These are phyloP conservation scores for Claviceps sp. DNA, from an alignment of 2,329 filamentous ascomycete species.

Conservation along the genomic window DNA sequence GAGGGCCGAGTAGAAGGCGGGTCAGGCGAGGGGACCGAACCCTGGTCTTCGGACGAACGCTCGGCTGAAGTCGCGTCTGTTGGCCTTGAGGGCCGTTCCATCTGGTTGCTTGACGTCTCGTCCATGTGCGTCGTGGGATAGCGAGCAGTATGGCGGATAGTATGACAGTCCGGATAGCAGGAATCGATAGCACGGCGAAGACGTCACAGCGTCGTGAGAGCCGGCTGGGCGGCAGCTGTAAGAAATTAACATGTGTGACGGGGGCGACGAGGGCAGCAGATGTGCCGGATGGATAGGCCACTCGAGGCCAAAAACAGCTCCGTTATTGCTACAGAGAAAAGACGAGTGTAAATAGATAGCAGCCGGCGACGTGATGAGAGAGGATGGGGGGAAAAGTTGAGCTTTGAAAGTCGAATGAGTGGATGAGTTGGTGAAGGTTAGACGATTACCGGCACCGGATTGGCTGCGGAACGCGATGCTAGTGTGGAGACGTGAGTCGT, in stretches of 20 bases:
- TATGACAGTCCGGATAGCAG: not conserved
- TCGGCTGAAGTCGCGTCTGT: conserved; percentile 31
- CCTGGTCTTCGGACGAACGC: conserved; percentile 31
- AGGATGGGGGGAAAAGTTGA: conserved; percentile 1
- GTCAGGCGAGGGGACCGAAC: conserved; percentile 36
- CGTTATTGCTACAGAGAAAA: not conserved
- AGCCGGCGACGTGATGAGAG: conserved; percentile 1
- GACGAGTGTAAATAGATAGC: not conserved
- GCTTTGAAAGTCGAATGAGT: conserved; percentile 1
- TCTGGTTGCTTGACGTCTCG: conserved; percentile 20
- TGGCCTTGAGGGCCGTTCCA: conserved; percentile 38
- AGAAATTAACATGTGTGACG: conserved; percentile 44
- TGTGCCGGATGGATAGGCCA: not conserved
- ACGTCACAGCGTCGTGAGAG: conserved; percentile 38
- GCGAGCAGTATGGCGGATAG: not conserved
- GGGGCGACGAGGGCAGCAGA: conserved; percentile 10
- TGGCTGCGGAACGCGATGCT: conserved; percentile 21
- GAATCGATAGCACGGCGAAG: conserved; percentile 22
- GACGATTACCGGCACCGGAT: conserved; percentile 16
- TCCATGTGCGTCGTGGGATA: conserved; percentile 4
- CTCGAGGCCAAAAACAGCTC: not conserved
- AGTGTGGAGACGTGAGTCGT: conserved; percentile 22
- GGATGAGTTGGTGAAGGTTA: conserved; percentile 3
- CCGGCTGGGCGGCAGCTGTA: conserved; percentile 38
- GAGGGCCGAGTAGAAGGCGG: conserved; percentile 39